Evolutionary conservation across 352 stramenopile genomes (phyloP), one percentile per base, ranked within the genome.

Genomic region (Phytophthora agathidicida): DNA sequence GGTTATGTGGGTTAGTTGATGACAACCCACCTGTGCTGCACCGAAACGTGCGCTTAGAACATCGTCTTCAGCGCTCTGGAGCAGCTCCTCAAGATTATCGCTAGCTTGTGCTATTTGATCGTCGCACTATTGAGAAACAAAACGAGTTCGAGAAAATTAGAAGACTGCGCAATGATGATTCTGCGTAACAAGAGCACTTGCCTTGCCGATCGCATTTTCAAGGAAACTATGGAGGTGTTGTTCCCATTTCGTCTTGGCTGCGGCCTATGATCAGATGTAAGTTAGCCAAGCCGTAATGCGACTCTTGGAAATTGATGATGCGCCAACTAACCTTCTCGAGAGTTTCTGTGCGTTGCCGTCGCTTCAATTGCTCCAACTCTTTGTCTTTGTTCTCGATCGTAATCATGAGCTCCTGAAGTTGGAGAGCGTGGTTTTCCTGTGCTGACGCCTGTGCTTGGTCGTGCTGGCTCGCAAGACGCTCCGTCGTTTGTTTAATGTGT

Each of bases 11-110:
- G 1, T 30, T 27, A 46, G n/a, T 26, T 23, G 16, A 24, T 6
- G 20, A 7, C n/a, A 7, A 53, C 55, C 3, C 16, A 83, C 73
- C 39, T 80, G 77, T 16, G 83, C 77, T 24, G 78, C 76, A 14
- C 73, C 65, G 47, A 86, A 89, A 3, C 80, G 83, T 17, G 80
- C 75, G 2, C 17, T 51, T 0, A 73, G 37, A 6, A 71, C 36
- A 41, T 89, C 68, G 2, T 61, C 16, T 23, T 91, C 80, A 24
- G 71, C 67, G 17, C 65, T 61, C 16, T 73, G 60, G 3, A 89
- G 66, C 11, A 90, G 58, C 17, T 52, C n/a, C 30, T 93, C 80
- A 0, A 93, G 64, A 19, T 77, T 48, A 0, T 58, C 43, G 22
- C 61, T 77, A 9, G 73, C 59, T 3, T 62, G 26, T 2, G 62